Evolutionary conservation across 2,329 filamentous ascomycete species (phyloP), one percentile per base, ranked within the genome.

Genomic region (Cladosporium oxysporum): DNA sequence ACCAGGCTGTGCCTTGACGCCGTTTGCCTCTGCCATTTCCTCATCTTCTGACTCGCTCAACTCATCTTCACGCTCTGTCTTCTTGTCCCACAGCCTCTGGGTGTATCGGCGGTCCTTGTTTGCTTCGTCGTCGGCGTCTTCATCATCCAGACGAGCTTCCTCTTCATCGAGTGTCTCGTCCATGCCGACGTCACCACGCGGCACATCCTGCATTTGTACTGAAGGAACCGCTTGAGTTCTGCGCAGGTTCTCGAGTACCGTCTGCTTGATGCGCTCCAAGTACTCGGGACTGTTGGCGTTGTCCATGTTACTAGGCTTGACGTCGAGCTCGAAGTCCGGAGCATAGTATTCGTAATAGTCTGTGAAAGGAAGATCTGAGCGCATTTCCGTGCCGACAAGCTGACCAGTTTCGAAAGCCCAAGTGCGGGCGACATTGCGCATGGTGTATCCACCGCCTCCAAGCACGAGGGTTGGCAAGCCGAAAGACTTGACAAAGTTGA

Each of bases 291-390:
- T 88, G 72, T 90, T 90, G 29, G 87, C 86, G 71, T 90, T 90
- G 72, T 90, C 88, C 88, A 90, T 90, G 72, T 90, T 90, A 2
- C 87, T 90, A 0, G 88, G 87, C 29, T 87, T 85, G 21, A 90
- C 88, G 72, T 90, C 87, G 50, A 90, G 82, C 76, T 90, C 87
- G 74, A 89, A 90, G 73, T 90, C 88, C 2, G 88, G 88, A 6
- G 85, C 87, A 73, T 90, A 90, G 74, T 90, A 90, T 83, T 90
- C 88, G 75, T 98, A 98, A 79, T 98, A 98, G 81, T 98, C 94
- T 69, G 97, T 98, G 79, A 93, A 98, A 0, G 94, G 94, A 49
- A 98, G 84, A n/a, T 91, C 89, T 5, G 90, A 85, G 12, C 88
- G 85, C 85, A 98, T 91, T 33, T 91, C 85, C 67, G 93, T 88